Evolutionary conservation across 768 basidiomycete genomes (phyloP), one percentile per base, ranked within the genome.

Genomic region (Podaxis carcinomalis): DNA sequence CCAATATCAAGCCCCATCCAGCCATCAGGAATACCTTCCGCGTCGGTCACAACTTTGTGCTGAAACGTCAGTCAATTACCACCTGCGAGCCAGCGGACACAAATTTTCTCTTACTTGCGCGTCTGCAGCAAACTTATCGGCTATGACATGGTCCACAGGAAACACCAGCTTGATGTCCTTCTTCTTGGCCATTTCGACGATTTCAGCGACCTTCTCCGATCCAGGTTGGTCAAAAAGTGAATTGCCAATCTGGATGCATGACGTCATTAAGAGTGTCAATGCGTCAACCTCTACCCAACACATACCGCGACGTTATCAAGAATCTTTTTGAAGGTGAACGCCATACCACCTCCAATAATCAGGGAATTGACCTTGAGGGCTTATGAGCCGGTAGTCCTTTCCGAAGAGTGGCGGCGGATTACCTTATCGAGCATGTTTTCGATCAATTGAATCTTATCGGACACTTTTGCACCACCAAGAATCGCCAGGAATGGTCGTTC

Each of bases 351-450:
- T 65, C 93, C 91, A 67, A 99, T 92, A 73, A 99, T 98, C 65
- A 99, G 79, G 23, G 90, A 92, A 77, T 99, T 80, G 75, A 98
- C 96, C 92, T 94, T 62, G 55, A 27, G 36, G 37, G 32, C 50
- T 19, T 50, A 21, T 6, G 39, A 14, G 21, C 42, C 32, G 16
- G 21, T 19, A 14, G 19, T 16, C 37, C 10, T 16, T 23, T 19
- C 14, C 28, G 32, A 53, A 32, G 13, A 19, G 40, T n/a, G 19
- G 51, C 13, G 32, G 11, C 14, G 47, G 61, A 75, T 21, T 64
- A 89, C 93, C 85, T 98, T 95, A 79, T 98, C 96, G 66, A 99
- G 81, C 91, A 99, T 90, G 81, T 97, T 97, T 68, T 99, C 95
- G 72, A 99, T 99, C 61, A 99, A 80, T 73, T 95, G 92, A 67